phyloP scores from a whole-genome alignment of 306 rosid species.

The Quercus bicolor region DNA sequence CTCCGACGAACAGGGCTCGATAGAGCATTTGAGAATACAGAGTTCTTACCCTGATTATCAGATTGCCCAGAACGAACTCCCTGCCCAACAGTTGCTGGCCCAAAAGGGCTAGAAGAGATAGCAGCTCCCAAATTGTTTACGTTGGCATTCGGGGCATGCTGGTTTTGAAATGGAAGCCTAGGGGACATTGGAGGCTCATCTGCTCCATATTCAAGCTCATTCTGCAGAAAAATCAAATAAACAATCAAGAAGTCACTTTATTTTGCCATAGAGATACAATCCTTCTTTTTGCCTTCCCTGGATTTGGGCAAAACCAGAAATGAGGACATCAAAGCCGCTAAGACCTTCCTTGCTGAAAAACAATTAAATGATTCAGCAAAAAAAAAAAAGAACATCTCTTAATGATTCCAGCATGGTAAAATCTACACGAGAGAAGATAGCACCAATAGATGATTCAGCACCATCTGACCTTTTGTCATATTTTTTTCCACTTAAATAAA shows the following conservation, averaged over 20 bases:
- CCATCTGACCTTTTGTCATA: too few species aligned
- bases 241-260: neutral
- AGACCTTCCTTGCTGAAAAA: neutral
- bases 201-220: slow-evolving; percentile 64
- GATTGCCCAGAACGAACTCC: slow-evolving; percentile 52
- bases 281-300: neutral
- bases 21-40: slow-evolving; percentile 69
- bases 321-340: neutral
- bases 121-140: slow-evolving; percentile 33
- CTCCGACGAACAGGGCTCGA: slow-evolving; percentile 69
- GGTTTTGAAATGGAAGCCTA: slow-evolving; percentile 50
- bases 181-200: slow-evolving; percentile 66
- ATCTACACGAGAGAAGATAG: neutral
- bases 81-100: slow-evolving; percentile 36
- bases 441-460: neutral
- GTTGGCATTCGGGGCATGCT: slow-evolving; percentile 40
- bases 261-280: slow-evolving; percentile 6
- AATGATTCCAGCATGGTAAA: neutral
- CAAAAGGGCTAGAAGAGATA: slow-evolving; percentile 30
- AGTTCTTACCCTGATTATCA: slow-evolving; percentile 55
- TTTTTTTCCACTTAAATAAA: too few species aligned
- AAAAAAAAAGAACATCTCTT: neutral
- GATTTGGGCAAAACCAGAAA: neutral
- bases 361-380: neutral
- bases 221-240: slow-evolving; percentile 35